Conservation (phyloP, 2,329 filamentous ascomycete genomes). For the Sporothrix phasma region DNA sequence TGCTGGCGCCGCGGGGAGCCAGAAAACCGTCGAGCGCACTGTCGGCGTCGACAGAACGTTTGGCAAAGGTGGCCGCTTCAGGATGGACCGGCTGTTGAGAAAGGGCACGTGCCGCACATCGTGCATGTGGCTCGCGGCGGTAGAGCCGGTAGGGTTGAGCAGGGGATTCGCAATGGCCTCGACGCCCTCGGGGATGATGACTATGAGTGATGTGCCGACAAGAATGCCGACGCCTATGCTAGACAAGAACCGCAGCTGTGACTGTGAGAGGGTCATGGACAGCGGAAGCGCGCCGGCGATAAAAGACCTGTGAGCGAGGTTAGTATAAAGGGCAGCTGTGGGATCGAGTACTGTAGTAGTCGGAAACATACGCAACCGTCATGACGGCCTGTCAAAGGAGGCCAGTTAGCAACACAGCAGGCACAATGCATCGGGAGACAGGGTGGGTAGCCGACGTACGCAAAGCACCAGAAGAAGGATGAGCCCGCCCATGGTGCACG, state of each 20-base stretch:
- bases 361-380: constrained; percentile 44
- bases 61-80: not conserved
- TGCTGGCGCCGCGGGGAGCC: not conserved
- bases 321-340: not conserved
- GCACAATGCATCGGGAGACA: not conserved
- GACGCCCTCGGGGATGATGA: constrained; percentile 95
- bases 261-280: constrained; percentile 75
- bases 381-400: constrained; percentile 38
- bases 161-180: constrained; percentile 67
- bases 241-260: constrained; percentile 80
- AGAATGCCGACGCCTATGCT: constrained; percentile 89
- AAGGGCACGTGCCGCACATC: not conserved
- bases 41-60: not conserved
- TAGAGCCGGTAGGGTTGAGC: constrained; percentile 6
- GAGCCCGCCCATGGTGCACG: constrained; percentile 26
- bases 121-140: not conserved
- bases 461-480: constrained; percentile 27
- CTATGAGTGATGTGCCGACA: constrained; percentile 88
- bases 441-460: constrained; percentile 20
- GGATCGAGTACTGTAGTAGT: not conserved
- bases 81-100: not conserved
- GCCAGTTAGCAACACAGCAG: constrained; percentile 18
- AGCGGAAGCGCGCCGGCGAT: constrained; percentile 84
- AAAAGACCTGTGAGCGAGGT: constrained; percentile 59
- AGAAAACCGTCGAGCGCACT: not conserved